Evolutionary conservation across 805 yeast genomes (phyloP).

Genomic region (Maudiozyma pseudohumilis): DNA sequence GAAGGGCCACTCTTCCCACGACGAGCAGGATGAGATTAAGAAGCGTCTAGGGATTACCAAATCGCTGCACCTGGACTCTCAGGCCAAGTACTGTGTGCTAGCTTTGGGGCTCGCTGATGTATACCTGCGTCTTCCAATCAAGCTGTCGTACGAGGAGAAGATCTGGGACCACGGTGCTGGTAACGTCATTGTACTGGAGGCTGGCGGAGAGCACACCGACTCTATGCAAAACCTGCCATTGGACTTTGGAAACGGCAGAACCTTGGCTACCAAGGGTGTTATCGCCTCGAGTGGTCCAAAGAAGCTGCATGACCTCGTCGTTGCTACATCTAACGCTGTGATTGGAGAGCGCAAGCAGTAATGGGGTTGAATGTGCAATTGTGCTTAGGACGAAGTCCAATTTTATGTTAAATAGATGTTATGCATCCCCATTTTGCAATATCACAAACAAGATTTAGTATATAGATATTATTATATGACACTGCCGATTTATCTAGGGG

Average conservation of each 20-base stretch:
- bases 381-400: too few species aligned
- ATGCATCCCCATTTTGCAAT: too few species aligned
- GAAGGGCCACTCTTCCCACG: constrained; percentile 88
- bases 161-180: constrained; percentile 99
- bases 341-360: constrained; percentile 17
- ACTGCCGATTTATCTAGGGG: too few species aligned
- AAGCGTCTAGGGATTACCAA: constrained; percentile 47
- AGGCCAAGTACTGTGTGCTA: constrained; percentile 88
- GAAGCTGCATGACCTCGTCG: constrained; percentile 19
- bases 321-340: constrained; percentile 17
- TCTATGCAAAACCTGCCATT: constrained; percentile 56
- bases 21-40: constrained; percentile 72
- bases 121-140: constrained; percentile 79
- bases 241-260: constrained; percentile 81
- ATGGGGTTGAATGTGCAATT: too few species aligned
- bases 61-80: constrained; percentile 82
- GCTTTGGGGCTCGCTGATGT: constrained; percentile 89
- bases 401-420: too few species aligned
- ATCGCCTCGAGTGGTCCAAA: constrained; percentile 54
- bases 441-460: too few species aligned
- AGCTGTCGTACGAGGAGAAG: constrained; percentile 71
- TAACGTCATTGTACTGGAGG: constrained; percentile 70
- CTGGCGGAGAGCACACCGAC: constrained; percentile 88
- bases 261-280: constrained; percentile 77
- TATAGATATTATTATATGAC: too few species aligned